Conservation (phyloP, 805 yeast species). For the Teunomyces barrocoloradensis region DNA sequence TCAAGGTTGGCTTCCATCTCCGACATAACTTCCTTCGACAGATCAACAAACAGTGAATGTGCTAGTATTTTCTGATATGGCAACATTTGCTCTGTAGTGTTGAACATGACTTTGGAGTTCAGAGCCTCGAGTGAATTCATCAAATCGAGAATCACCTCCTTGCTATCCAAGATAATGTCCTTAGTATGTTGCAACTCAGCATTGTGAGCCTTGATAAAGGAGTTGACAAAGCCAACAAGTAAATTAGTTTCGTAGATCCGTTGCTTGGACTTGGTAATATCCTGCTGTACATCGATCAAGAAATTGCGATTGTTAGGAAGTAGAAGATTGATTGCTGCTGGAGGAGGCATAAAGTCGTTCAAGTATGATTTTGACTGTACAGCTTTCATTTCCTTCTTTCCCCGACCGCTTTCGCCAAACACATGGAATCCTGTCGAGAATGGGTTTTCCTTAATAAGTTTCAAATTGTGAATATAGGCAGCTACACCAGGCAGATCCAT, state of each 20-base stretch:
- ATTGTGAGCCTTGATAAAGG: not conserved
- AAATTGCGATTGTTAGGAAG: constrained; percentile 19
- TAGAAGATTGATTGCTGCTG: constrained; percentile 29
- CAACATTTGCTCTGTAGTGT: not conserved
- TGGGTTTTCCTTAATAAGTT: constrained; percentile 5
- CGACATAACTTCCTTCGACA: constrained; percentile 9
- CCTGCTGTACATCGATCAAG: constrained; percentile 17
- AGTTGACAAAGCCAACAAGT: constrained; percentile 4
- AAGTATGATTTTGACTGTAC: constrained; percentile 39
- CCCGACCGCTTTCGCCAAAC: constrained; percentile 30
- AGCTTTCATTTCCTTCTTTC: constrained; percentile 23
- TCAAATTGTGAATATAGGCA: constrained; percentile 5
- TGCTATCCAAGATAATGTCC: constrained; percentile 12
- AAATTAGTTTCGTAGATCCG: constrained; percentile 10
- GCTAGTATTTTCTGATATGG: constrained; percentile 9
- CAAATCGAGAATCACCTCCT: constrained; percentile 10
- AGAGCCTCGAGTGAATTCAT: constrained; percentile 3
- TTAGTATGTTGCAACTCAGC: constrained; percentile 4
- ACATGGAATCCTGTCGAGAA: constrained; percentile 39
- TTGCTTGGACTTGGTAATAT: constrained; percentile 6
- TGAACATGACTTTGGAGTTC: not conserved
- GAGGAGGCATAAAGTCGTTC: constrained; percentile 41
- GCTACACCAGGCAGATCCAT: not conserved
- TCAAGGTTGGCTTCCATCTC: not conserved
- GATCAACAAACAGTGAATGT: constrained; percentile 24